These are phyloP conservation scores for Venturia nashicola DNA, from an alignment of 2,329 filamentous ascomycete genomes.

Conservation along the genomic window DNA sequence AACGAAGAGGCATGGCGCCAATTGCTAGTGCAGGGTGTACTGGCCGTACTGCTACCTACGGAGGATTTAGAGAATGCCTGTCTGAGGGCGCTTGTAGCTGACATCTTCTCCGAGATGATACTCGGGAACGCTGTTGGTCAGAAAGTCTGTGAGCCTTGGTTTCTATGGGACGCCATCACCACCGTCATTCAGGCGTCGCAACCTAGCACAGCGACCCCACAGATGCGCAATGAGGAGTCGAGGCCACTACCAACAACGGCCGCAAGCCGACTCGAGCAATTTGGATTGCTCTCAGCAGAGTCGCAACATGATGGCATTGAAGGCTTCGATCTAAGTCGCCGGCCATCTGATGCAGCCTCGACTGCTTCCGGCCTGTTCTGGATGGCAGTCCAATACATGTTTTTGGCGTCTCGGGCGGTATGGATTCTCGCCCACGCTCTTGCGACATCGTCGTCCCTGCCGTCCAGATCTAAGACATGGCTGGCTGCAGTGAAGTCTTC, in stretches of 20 bases:
- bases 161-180: conserved; percentile 73
- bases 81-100: conserved; percentile 68
- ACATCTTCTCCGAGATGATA: conserved; percentile 83
- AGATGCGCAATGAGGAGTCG: conserved; percentile 21
- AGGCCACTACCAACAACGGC: conserved; percentile 15
- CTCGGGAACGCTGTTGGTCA: conserved; percentile 70
- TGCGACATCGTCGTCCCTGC: conserved; percentile 54
- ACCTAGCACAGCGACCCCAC: conserved; percentile 18
- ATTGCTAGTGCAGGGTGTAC: conserved; percentile 67
- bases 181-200: conserved; percentile 48
- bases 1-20: conserved; percentile 81
- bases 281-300: conserved; percentile 36
- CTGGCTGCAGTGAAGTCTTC: conserved; percentile 8
- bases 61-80: conserved; percentile 86
- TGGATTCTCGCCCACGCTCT: conserved; percentile 55
- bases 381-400: conserved; percentile 38
- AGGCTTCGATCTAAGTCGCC: not conserved
- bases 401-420: conserved; percentile 45
- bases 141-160: conserved; percentile 75
- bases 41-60: conserved; percentile 77
- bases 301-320: conserved; percentile 15
- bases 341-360: conserved; percentile 2
- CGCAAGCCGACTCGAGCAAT: conserved; percentile 40
- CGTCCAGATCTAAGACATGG: conserved; percentile 35
- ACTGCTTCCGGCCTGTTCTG: conserved; percentile 35